Evolutionary conservation across 805 yeast species (phyloP).

Genomic region (Monosporozyma siamensis): DNA sequence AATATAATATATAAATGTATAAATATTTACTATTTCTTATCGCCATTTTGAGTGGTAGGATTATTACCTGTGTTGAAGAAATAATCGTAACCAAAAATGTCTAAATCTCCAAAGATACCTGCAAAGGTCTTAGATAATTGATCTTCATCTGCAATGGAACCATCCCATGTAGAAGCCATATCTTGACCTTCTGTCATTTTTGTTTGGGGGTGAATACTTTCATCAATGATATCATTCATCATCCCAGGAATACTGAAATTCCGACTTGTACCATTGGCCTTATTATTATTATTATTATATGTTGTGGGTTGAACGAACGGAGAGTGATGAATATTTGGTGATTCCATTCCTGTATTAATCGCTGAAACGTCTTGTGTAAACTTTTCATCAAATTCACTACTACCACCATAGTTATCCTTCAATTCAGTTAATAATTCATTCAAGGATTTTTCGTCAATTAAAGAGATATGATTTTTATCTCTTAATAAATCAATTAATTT

Average conservation of each 20-base stretch:
- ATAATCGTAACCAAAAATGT: slow-evolving; percentile 18
- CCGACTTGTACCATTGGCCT: too few species aligned
- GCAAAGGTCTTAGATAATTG: slow-evolving; percentile 7
- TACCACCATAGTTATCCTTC: too few species aligned
- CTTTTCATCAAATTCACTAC: too few species aligned
- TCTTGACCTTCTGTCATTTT: too few species aligned
- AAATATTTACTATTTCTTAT: too few species aligned
- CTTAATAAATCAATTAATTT: slow-evolving; percentile 14
- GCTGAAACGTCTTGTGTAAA: too few species aligned
- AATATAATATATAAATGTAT: too few species aligned
- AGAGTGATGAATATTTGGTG: too few species aligned
- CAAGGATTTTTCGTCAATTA: slow-evolving; percentile 3
- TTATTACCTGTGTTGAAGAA: slow-evolving; percentile 4
- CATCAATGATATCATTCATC: too few species aligned
- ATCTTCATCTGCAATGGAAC: not conserved
- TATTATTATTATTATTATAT: not conserved
- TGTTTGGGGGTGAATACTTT: too few species aligned
- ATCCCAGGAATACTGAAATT: too few species aligned
- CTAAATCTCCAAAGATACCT: slow-evolving; percentile 20
- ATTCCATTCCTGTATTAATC: not conserved
- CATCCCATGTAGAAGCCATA: not conserved
- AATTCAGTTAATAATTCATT: not conserved
- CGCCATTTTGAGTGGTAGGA: not conserved
- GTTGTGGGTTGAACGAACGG: too few species aligned
- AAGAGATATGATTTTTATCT: slow-evolving; percentile 11